Conservation (phyloP, 495 filamentous ascomycete species). For the Penicillium cosmopolitanum region DNA sequence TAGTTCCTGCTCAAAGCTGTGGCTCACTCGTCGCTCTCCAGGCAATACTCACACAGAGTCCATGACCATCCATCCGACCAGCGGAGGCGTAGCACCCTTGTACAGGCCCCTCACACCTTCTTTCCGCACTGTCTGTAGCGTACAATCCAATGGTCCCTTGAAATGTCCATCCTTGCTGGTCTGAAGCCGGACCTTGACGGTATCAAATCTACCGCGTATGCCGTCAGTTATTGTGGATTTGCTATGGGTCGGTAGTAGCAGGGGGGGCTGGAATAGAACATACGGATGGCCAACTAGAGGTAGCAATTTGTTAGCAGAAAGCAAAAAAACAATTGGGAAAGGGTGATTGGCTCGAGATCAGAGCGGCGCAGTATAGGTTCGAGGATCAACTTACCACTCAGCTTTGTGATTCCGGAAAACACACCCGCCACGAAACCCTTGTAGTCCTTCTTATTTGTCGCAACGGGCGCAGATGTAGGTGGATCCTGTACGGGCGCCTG, state of each 20-base stretch:
- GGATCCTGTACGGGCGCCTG: conserved; percentile 26
- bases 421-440: conserved; percentile 94
- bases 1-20: background rate
- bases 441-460: conserved; percentile 57
- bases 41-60: conserved; percentile 67
- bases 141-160: conserved; percentile 82
- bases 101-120: conserved; percentile 82
- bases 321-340: conserved; percentile 1
- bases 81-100: conserved; percentile 85
- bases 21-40: background rate
- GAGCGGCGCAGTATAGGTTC: background rate
- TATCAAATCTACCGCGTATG: conserved; percentile 69
- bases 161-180: conserved; percentile 80
- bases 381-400: conserved; percentile 64
- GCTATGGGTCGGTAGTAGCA: background rate
- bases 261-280: conserved; percentile 22
- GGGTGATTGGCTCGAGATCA: background rate
- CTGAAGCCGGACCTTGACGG: conserved; percentile 93
- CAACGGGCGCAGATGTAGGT: conserved; percentile 14
- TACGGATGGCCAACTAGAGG: conserved; percentile 68
- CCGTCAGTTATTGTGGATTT: conserved; percentile 11
- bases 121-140: conserved; percentile 76
- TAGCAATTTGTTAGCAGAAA: conserved; percentile 18
- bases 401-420: conserved; percentile 90
- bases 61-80: conserved; percentile 99